Percentiles rank a stretch among this genome's conserved stretches.
These are phyloP conservation scores for Yueomyces sp. DNA, from an alignment of 805 yeast genomes.

Conservation along the genomic window DNA sequence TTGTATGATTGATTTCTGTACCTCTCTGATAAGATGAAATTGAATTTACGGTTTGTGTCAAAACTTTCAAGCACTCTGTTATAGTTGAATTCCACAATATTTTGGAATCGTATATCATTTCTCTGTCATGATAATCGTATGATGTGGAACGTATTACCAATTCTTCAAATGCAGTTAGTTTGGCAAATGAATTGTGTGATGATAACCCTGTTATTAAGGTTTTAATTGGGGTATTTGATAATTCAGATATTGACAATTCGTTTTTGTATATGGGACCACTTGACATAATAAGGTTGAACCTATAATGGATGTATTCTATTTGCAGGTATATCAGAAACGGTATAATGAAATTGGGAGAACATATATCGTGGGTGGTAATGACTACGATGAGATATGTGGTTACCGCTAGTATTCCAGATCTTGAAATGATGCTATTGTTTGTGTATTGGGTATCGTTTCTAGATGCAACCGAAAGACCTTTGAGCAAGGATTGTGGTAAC, in stretches of 20 bases:
- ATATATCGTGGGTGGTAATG: slow-evolving; percentile 19
- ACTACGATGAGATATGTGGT: slow-evolving; percentile 14
- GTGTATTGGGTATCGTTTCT: slow-evolving; percentile 15
- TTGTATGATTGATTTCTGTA: no score
- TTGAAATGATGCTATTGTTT: slow-evolving; percentile 23
- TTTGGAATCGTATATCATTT: slow-evolving; percentile 38
- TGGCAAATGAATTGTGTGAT: slow-evolving; percentile 35
- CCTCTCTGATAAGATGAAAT: no score
- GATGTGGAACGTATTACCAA: slow-evolving; percentile 49
- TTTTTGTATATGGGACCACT: slow-evolving; percentile 62
- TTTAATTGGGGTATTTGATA: slow-evolving; percentile 45
- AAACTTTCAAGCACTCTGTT: no score
- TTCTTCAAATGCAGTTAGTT: slow-evolving; percentile 65
- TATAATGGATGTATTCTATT: slow-evolving; percentile 45
- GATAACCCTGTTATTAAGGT: slow-evolving; percentile 53
- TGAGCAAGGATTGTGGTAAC: slow-evolving; percentile 28
- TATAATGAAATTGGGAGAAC: slow-evolving; percentile 23
- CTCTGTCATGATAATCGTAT: slow-evolving; percentile 33
- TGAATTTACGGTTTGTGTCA: no score
- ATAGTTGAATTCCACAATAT: no score
- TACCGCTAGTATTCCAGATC: slow-evolving; percentile 11
- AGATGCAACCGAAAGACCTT: no score
- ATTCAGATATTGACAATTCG: slow-evolving; percentile 36
- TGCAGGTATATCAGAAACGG: slow-evolving; percentile 24
- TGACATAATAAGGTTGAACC: slow-evolving; percentile 52